phyloP scores from a whole-genome alignment of 2,329 filamentous ascomycete genomes.

The Nemania diffusa region DNA sequence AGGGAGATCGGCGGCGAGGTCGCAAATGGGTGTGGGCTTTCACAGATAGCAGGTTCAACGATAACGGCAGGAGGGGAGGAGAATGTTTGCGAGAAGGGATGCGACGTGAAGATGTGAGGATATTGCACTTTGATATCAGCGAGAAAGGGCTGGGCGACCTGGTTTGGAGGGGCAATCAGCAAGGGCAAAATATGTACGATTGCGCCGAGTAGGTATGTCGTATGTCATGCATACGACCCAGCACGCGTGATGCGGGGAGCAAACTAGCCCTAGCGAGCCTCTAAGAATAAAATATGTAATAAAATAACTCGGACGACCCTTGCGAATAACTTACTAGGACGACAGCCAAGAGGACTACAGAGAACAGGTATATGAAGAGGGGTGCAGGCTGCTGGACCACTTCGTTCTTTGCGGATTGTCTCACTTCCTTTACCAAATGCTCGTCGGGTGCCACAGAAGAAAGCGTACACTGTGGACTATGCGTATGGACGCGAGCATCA shows the following conservation, averaged over 20 bases:
- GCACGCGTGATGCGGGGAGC: conserved; percentile 30
- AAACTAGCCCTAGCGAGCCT: conserved; percentile 40
- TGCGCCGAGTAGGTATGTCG: conserved; percentile 31
- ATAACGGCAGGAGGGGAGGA: conserved; percentile 58
- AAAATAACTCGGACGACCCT: conserved; percentile 28
- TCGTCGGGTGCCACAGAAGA: conserved; percentile 25
- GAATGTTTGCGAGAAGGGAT: conserved; percentile 50
- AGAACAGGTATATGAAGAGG: conserved; percentile 41
- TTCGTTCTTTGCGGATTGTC: conserved; percentile 34
- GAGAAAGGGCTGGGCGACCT: conserved; percentile 65
- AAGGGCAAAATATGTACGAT: conserved; percentile 36
- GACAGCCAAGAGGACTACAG: conserved; percentile 41
- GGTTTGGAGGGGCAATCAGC: conserved; percentile 43
- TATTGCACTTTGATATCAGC: conserved; percentile 60
- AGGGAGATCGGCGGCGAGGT: conserved; percentile 64
- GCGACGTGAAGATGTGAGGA: conserved; percentile 49
- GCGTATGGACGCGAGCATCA: conserved; percentile 35
- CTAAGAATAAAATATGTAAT: conserved; percentile 31
- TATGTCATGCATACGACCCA: conserved; percentile 40
- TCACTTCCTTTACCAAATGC: conserved; percentile 22
- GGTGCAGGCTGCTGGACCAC: conserved; percentile 34
- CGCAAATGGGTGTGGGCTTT: conserved; percentile 65
- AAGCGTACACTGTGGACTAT: conserved; percentile 10
- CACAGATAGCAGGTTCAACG: conserved; percentile 61
- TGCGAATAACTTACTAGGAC: conserved; percentile 44